Evolutionary conservation across 2,329 filamentous ascomycete genomes (phyloP).

Genomic region (Mycogone perniciosa): DNA sequence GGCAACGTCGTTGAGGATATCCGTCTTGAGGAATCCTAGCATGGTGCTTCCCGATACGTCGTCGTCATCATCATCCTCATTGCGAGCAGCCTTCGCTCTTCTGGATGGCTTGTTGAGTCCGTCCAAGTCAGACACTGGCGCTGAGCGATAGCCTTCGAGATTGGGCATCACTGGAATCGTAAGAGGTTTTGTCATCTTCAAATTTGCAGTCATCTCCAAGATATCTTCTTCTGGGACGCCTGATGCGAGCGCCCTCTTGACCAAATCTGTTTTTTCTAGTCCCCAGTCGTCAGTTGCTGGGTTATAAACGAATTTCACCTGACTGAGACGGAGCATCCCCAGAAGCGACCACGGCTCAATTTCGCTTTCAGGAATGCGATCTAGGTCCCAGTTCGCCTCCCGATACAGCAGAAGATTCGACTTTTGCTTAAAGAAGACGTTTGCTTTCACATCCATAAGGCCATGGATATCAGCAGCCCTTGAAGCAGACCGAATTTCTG

Average conservation of each 20-base stretch:
- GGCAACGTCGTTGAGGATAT: neutral
- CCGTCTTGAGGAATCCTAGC: neutral
- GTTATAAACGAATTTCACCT: constrained; percentile 22
- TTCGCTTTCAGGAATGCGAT: constrained; percentile 30
- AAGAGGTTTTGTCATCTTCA: no score
- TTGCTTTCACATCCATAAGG: constrained; percentile 9
- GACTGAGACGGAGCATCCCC: constrained; percentile 21
- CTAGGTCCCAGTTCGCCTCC: constrained; percentile 28
- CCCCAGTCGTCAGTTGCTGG: constrained; percentile 17
- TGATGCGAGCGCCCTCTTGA: neutral
- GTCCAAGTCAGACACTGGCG: no score
- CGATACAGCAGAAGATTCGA: constrained; percentile 26
- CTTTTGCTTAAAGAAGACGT: constrained; percentile 28
- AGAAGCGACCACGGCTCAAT: constrained; percentile 21
- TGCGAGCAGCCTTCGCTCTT: no score
- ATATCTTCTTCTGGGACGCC: neutral
- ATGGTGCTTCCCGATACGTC: neutral
- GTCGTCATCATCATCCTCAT: neutral
- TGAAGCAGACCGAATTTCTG: neutral
- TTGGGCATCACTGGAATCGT: no score
- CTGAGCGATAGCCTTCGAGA: no score
- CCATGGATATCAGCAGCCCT: neutral
- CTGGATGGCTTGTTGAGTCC: no score
- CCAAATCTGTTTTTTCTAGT: constrained; percentile 6
- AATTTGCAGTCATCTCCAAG: no score